Evolutionary conservation across 148 eudicot species (phyloP).

Genomic region (Mesembryanthemum crystallinum): DNA sequence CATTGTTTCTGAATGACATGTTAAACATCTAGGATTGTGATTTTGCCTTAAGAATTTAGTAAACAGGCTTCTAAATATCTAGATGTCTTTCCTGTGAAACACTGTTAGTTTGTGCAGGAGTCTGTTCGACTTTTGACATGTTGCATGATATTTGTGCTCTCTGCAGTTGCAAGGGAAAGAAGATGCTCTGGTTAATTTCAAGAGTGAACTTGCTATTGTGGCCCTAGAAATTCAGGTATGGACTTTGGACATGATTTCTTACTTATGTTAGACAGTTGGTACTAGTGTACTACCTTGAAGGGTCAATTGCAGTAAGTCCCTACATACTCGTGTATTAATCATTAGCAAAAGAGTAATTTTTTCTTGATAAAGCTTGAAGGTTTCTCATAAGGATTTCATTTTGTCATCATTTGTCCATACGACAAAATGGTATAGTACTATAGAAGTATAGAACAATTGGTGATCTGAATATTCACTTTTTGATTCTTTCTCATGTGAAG

Average conservation of each 20-base stretch:
- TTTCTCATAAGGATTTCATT: background rate
- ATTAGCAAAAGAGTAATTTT: background rate
- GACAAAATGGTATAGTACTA: background rate
- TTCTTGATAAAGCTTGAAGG: background rate
- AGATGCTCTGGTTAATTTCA: conserved; percentile 58
- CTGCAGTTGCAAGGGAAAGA: conserved; percentile 68
- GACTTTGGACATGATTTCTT: background rate
- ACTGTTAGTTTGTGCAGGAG: background rate
- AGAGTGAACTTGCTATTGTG: conserved; percentile 74
- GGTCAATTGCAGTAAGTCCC: background rate
- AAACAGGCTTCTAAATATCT: no score
- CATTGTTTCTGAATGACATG: no score
- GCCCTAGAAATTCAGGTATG: conserved; percentile 80
- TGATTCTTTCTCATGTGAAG: conserved; percentile 33
- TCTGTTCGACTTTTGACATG: background rate
- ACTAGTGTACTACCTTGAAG: no score
- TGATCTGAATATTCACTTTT: background rate
- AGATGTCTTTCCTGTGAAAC: background rate
- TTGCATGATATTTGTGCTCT: conserved; percentile 2
- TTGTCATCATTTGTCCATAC: background rate
- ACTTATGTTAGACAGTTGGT: background rate
- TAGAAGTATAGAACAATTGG: background rate
- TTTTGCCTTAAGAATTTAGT: no score
- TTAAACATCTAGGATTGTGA: no score
- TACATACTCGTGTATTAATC: background rate